Evolutionary conservation across 371 early-diverging fungal genomes (phyloP), one percentile per base, ranked within the genome.

Genomic region (Funneliformis caledonium): DNA sequence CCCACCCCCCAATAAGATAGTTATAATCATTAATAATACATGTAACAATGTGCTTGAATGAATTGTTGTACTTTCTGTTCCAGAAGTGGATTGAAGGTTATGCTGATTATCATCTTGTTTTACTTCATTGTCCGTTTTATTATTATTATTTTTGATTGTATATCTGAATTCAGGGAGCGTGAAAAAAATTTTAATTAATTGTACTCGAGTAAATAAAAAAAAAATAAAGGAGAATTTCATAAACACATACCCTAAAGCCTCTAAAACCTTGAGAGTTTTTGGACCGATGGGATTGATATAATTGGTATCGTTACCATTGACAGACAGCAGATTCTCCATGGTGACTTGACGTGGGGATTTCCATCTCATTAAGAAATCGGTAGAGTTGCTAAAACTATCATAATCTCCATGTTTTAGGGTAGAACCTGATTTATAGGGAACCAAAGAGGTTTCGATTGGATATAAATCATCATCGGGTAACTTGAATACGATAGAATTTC

Each of bases 341-440:
- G 82, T 82, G 19, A 83, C 37, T 16, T 85, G 86, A 43, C 84
- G 80, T 12, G 84, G 85, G 47, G 84, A 80, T 82, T 82, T 82
- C 50, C 81, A 86, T 3, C 84, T 77, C 92, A 92, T 92, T 22
- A 90, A 80, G 80, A 89, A 90, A 42, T 92, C 92, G 0, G 84
- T 81, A 1, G 88, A 78, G 48, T 84, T 64, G 33, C 77, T 80
- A 72, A 87, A 89, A 26, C 69, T 75, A 2, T 16, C 19, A 76
- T 83, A 83, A 72, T 87, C 88, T 0, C 88, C 83, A 81, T 92
- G 92, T 6, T 87, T 86, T 19, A 92, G 79, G 0, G 88, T 88
- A 10, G 89, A 86, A 0, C 89, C 91, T 3, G 83, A 83, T 59
- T 78, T 72, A 79, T 82, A 90, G 6, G 86, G 85, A 1, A 45